Evolutionary conservation across 148 eudicot species (phyloP).

Genomic region (Hydrangea macrophylla): DNA sequence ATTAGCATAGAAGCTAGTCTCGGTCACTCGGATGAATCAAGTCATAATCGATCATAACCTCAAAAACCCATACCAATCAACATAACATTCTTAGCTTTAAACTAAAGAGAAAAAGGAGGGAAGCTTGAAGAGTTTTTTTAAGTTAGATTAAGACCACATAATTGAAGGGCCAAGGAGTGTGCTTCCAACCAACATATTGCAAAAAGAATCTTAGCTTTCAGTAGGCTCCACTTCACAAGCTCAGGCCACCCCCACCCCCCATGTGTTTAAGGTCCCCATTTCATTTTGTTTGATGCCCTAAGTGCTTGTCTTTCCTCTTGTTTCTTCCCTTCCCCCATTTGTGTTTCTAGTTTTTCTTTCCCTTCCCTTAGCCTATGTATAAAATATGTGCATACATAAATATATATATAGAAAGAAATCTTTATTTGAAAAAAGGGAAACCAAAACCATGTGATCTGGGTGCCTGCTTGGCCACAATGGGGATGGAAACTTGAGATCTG

Average conservation of each 20-base stretch:
- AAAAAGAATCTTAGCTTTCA: conserved; percentile 55
- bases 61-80: too few relatives aligned
- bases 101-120: not conserved
- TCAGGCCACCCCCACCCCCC: conserved; percentile 37
- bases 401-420: too few relatives aligned
- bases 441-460: conserved; percentile 48
- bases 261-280: conserved; percentile 58
- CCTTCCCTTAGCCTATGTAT: not conserved
- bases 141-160: conserved; percentile 15
- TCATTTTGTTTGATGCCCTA: conserved; percentile 31
- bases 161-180: conserved; percentile 23
- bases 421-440: conserved; percentile 17
- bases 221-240: conserved; percentile 51
- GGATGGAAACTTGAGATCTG: conserved; percentile 22
- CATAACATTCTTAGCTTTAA: not conserved
- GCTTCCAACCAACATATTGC: conserved; percentile 55
- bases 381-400: too few relatives aligned
- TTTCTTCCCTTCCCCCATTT: conserved; percentile 26
- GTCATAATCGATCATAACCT: too few relatives aligned
- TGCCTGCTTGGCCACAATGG: conserved; percentile 37
- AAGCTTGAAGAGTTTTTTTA: not conserved
- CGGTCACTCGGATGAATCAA: too few relatives aligned
- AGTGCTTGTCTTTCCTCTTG: conserved; percentile 40
- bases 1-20: too few relatives aligned
- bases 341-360: not conserved